These are phyloP conservation scores for Limnomonas spitsbergensis DNA, from an alignment of 139 green algal species.

Conservation along the genomic window DNA sequence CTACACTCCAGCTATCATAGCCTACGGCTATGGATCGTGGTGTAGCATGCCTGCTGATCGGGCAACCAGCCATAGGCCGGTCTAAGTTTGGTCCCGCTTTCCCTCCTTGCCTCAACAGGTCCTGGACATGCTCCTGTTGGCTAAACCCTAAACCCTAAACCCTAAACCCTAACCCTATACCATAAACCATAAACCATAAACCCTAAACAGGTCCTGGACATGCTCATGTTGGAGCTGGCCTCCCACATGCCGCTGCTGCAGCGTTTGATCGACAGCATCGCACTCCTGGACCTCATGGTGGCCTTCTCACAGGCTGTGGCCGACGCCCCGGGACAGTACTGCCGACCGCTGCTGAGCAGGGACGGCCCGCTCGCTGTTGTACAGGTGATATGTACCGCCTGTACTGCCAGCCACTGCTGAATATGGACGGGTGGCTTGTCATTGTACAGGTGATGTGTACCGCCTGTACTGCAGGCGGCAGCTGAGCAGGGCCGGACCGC, in stretches of 20 bases:
- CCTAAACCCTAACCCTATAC: too few species aligned
- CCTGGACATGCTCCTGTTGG: too few species aligned
- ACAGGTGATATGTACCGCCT: slow-evolving; percentile 39
- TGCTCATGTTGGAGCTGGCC: slow-evolving; percentile 37
- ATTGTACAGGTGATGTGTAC: slow-evolving; percentile 25
- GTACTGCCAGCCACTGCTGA: background rate
- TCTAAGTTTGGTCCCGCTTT: too few species aligned
- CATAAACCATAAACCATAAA: too few species aligned
- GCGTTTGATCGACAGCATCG: slow-evolving; percentile 69
- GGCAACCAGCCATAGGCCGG: too few species aligned
- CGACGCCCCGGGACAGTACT: slow-evolving; percentile 12
- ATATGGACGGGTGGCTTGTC: background rate
- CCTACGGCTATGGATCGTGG: too few species aligned
- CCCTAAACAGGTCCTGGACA: slow-evolving; percentile 70
- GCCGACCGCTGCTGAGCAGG: slow-evolving; percentile 33
- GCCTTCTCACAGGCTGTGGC: slow-evolving; percentile 46
- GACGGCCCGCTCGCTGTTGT: slow-evolving; percentile 52
- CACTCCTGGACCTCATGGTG: slow-evolving; percentile 79
- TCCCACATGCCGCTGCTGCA: slow-evolving; percentile 62
- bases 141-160: too few species aligned
- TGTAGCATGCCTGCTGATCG: too few species aligned
- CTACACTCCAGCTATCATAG: too few species aligned
- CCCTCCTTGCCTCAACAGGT: too few species aligned
- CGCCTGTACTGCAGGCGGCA: slow-evolving; percentile 34
- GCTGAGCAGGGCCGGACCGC: slow-evolving; percentile 27